Evolutionary conservation across 192 early-diverging fungal species (phyloP).

Genomic region (Polychytrium aggregatum): DNA sequence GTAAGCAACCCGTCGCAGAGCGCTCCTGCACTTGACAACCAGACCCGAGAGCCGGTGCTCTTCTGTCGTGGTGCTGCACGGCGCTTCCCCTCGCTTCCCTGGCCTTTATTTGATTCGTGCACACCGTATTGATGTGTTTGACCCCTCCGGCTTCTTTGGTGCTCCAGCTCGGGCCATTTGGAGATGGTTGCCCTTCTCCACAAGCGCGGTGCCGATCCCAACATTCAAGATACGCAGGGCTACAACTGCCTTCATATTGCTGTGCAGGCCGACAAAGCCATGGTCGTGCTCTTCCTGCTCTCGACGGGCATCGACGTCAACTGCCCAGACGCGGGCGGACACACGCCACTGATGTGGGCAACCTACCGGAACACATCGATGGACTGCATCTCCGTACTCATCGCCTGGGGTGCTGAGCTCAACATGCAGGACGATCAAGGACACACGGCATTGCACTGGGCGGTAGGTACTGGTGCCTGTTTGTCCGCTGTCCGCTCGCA

Average conservation of each 20-base stretch:
- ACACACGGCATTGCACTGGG: slow-evolving; percentile 87
- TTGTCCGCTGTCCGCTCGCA: neutral
- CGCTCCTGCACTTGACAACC: no score
- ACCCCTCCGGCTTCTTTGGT: neutral
- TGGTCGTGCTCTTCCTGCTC: slow-evolving; percentile 66
- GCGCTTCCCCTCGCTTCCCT: neutral
- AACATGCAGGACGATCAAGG: slow-evolving; percentile 57
- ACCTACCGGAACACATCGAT: slow-evolving; percentile 74
- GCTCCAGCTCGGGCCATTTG: slow-evolving; percentile 38
- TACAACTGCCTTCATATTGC: slow-evolving; percentile 86
- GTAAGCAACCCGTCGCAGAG: no score
- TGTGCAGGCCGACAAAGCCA: slow-evolving; percentile 68
- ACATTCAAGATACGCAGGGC: slow-evolving; percentile 65
- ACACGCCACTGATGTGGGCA: slow-evolving; percentile 93
- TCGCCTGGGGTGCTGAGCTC: slow-evolving; percentile 59
- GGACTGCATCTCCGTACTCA: slow-evolving; percentile 53
- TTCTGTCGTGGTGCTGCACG: neutral
- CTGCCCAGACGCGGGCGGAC: slow-evolving; percentile 55
- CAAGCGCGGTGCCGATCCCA: slow-evolving; percentile 66
- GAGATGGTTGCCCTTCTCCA: slow-evolving; percentile 60
- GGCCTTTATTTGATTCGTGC: neutral
- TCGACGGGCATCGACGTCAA: slow-evolving; percentile 65
- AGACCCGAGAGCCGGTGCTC: no score
- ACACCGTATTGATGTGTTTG: neutral
- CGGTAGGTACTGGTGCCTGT: slow-evolving; percentile 41